Evolutionary conservation across 2,329 filamentous ascomycete genomes (phyloP), one percentile per base, ranked within the genome.

Genomic region (Bimuria novae-zelandiae): DNA sequence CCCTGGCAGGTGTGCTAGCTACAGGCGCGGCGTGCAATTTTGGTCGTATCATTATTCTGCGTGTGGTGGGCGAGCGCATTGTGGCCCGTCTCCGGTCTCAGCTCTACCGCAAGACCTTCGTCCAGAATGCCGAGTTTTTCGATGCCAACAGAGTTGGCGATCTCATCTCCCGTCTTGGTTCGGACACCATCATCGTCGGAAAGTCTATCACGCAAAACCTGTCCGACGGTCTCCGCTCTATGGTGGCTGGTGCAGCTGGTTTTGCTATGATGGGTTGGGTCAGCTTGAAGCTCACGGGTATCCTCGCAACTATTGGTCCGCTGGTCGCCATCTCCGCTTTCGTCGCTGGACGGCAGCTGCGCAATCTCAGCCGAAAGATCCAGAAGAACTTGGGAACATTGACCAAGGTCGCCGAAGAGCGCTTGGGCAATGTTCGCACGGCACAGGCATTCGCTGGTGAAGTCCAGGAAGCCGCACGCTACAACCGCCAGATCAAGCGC

Each of bases 61-160:
- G 94, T 22, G 94, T 97, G 56, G 90, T 99, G 7, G 95, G 94
- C 58, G 94, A 99, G 75, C 84, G 94, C 36, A 94, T 99, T 53
- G 94, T 99, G 49, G 88, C 93, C 10, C 85, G 93, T 62, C 81
- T 99, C 50, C 86, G 94, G 55, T 93, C 92, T 14, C 89, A 91
- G 69, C 84, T 99, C 3, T 99, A 96, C 77, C 86, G 91, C 60
- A 86, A 89, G 59, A 99, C 94, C 0, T 96, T 95, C 64, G 83
- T 94, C n/a, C 94, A 99, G 73, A 94, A 99, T 73, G 94, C 94
- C 53, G 94, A 97, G 69, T 99, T 99, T 78, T 99, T 99, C 69
- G 94, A 99, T 71, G 94, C 94, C 33, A 99, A 99, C 76, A 85
- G 94, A 22, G 92, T 97, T 22, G 94, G 94, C 72, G 94, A 99